phyloP scores from a whole-genome alignment of 1,139 yeast genomes.

The Pichia sp. region DNA sequence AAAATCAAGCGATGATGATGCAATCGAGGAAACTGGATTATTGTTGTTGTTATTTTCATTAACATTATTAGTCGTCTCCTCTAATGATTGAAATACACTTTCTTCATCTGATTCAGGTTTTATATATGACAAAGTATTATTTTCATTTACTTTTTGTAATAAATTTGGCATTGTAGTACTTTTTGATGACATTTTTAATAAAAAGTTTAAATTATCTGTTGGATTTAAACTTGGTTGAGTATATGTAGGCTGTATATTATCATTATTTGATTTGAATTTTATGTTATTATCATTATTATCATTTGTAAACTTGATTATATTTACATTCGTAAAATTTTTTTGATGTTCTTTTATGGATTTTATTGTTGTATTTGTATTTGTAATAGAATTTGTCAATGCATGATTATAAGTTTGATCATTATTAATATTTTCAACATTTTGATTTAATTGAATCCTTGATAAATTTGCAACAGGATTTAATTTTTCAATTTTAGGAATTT shows the following conservation, averaged over 20 bases:
- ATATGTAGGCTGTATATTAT: too few species aligned
- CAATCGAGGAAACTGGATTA: neutral
- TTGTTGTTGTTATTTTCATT: too few species aligned
- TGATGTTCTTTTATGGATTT: neutral
- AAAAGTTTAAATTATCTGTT: constrained; percentile 12
- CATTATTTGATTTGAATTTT: too few species aligned
- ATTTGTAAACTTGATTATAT: too few species aligned
- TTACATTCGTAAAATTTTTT: too few species aligned
- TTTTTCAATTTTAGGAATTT: constrained; percentile 33
- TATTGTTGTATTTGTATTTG: neutral
- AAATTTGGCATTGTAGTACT: neutral
- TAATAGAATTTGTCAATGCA: neutral
- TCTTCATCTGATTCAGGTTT: too few species aligned
- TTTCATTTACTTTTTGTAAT: neutral
- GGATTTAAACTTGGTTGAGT: constrained; percentile 8
- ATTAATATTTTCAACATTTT: too few species aligned
- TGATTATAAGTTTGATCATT: neutral
- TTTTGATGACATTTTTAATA: constrained; percentile 11
- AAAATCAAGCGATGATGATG: neutral
- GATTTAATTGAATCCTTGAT: constrained; percentile 14
- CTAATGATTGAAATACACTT: neutral
- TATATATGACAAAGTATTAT: too few species aligned
- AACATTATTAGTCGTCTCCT: neutral
- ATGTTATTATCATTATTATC: neutral
- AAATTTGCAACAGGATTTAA: constrained; percentile 24